Evolutionary conservation across 208 protist species (phyloP), one percentile per base, ranked within the genome.

Genomic region (Leishmania gerbilli): DNA sequence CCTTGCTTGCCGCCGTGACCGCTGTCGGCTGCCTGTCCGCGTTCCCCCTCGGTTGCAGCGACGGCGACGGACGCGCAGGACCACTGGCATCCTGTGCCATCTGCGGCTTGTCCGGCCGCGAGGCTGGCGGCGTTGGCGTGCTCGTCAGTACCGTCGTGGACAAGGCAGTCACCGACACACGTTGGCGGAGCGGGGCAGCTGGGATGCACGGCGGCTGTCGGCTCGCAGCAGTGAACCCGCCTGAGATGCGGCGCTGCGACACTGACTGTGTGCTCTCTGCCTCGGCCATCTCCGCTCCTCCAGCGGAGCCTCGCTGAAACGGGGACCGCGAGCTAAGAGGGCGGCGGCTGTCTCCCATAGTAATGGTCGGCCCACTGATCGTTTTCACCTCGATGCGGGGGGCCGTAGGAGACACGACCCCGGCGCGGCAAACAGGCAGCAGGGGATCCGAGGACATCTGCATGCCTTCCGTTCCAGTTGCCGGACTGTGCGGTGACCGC

Each of bases 351-450:
- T n/a, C 71, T 34, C 27, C 31, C n/a, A 45, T 56, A 13, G 49
- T 56, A 27, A 34, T 34, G 8, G 65, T 19, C n/a, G 80, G 51
- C 24, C 49, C 62, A 53, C 71, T 31, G 80, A 76, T 56, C 1
- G 62, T 17, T 34, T 21, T 49, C 37, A 80, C 76, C 55, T 67
- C 76, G 47, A 79, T 80, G 58, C 62, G 64, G 17, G 81, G 45
- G 49, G 68, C 68, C 45, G n/a, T 47, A 56, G 55, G 65, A 15
- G 53, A 60, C 9, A 80, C 68, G 60, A 56, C 69, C 45, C 75
- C 77, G 77, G 74, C 75, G 69, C 75, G 77, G 42, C 47, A 42
- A 13, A 84, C 58, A 0, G 81, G 75, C 5, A 72, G 55, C 58
- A 62, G n/a, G 31, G 71, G 47, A 37, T 47, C 13, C 55, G 60